These are phyloP conservation scores for Ogataea chonburiensis DNA, from an alignment of 805 yeast genomes.

Conservation along the genomic window DNA sequence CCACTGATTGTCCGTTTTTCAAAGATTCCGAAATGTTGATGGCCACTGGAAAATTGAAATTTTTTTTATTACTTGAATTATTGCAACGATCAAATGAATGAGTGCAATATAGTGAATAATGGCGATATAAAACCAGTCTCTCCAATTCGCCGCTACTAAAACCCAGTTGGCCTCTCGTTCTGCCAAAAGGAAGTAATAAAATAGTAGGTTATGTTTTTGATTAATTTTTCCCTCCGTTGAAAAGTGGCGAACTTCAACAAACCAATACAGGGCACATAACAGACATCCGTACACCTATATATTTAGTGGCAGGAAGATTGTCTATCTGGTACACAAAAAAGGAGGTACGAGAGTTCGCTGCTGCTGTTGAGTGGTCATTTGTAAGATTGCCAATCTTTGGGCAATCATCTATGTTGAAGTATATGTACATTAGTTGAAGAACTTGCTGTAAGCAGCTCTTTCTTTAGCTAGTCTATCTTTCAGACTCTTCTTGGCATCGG, in stretches of 20 bases:
- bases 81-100: slow-evolving; percentile 35
- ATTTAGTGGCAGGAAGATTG: too few species aligned
- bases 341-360: too few species aligned
- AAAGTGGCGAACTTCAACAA: slow-evolving; percentile 24
- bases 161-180: slow-evolving; percentile 17
- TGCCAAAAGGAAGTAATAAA: slow-evolving; percentile 13
- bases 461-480: slow-evolving; percentile 62
- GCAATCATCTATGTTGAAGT: not conserved
- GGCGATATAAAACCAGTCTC: slow-evolving; percentile 13
- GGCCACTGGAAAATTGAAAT: slow-evolving; percentile 11
- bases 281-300: slow-evolving; percentile 7
- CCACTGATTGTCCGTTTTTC: slow-evolving; percentile 15
- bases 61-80: slow-evolving; percentile 10
- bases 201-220: slow-evolving; percentile 15
- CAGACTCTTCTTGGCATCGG: slow-evolving; percentile 52
- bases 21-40: slow-evolving; percentile 8
- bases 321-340: too few species aligned
- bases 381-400: too few species aligned
- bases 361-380: too few species aligned
- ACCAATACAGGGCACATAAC: slow-evolving; percentile 9
- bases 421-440: slow-evolving; percentile 41
- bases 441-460: slow-evolving; percentile 71
- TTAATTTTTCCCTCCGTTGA: slow-evolving; percentile 17
- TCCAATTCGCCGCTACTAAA: slow-evolving; percentile 14
- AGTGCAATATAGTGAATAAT: slow-evolving; percentile 25